These are phyloP conservation scores for Globisporangium orthogonon DNA, from an alignment of 352 stramenopile genomes.

Conservation along the genomic window DNA sequence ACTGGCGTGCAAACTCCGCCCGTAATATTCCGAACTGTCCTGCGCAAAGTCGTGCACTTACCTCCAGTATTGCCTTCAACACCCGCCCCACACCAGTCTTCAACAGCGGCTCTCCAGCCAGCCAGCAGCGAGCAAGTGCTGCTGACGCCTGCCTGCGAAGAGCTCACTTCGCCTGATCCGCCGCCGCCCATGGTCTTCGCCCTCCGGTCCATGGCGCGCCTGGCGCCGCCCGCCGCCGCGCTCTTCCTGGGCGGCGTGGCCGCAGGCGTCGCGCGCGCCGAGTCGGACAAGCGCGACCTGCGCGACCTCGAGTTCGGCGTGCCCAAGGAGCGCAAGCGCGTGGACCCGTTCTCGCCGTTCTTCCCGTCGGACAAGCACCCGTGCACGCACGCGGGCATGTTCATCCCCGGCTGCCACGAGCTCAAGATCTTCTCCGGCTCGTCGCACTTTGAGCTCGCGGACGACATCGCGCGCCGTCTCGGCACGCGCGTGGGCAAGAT, in stretches of 20 bases:
- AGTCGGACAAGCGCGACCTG: constrained; percentile 70
- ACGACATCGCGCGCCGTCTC: constrained; percentile 85
- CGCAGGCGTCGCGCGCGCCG: constrained; percentile 31
- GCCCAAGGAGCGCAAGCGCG: constrained; percentile 81
- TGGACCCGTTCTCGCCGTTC: constrained; percentile 86
- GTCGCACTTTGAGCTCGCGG: constrained; percentile 86
- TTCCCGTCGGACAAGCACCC: constrained; percentile 89
- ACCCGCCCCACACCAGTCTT: not conserved
- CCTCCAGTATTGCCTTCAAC: not conserved
- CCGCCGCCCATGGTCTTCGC: constrained; percentile 47
- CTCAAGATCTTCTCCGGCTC: constrained; percentile 92
- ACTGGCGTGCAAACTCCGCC: not conserved
- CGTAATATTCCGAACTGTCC: constrained; percentile 9
- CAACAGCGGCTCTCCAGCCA: not conserved
- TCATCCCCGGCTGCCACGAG: constrained; percentile 89
- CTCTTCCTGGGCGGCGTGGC: constrained; percentile 51
- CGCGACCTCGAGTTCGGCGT: constrained; percentile 84
- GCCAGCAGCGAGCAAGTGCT: not conserved
- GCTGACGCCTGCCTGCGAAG: not conserved
- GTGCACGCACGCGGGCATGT: constrained; percentile 88
- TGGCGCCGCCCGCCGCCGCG: constrained; percentile 36
- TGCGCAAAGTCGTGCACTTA: not conserved
- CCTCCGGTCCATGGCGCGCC: constrained; percentile 35
- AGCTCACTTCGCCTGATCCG: not conserved
- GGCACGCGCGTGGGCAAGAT: constrained; percentile 85